Base-by-base conservation (phyloP, 106 monocot species). In the Iris macrosiphon region DNA sequence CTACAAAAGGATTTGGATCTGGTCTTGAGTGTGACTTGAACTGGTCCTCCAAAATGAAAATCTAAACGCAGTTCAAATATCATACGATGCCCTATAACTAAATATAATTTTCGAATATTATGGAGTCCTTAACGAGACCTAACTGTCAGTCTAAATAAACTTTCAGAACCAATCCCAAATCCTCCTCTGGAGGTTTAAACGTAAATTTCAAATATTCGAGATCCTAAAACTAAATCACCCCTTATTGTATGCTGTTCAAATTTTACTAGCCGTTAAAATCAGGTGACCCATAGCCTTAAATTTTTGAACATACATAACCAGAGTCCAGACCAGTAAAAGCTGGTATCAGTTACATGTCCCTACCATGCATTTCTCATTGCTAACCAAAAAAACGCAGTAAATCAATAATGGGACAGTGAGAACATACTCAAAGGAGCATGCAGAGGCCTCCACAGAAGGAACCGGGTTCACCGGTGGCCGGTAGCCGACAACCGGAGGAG, bases 391-490 rank as follows among this genome's bases (percentile, higher is more conserved):
- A 47, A 13, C 48, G 22, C 23, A 20, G 12, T 14, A 2, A 17
- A 30, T 16, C 2, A 46, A 29, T 17, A 28, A 46, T 4, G 19
- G 40, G 26, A 47, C 14, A 31, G 11, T 24, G 14, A 28, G 3
- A 39, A 31, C 62, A 14, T 65, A 84, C 76, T 76, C 72, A 17
- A 61, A 85, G 18, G 74, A 29, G 62, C 77, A 79, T 37, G 54
- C 41, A 29, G 77, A 66, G 62, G 76, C 55, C 63, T 69, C 39
- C 45, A 49, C 15, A 30, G 46, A 63, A 5, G 59, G 71, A 53
- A 33, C 4, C 14, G 18, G 26, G n/a, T n/a, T n/a, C 9, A 28
- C 11, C 15, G 58, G 60, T 24, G 57, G 31, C 4, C 5, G 47
- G 3, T 14, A 17, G 6, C 40, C 8, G 23, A 28, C 13, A 6